Base-by-base conservation (phyloP, 345 rosid species). In the Acer saccharum region DNA sequence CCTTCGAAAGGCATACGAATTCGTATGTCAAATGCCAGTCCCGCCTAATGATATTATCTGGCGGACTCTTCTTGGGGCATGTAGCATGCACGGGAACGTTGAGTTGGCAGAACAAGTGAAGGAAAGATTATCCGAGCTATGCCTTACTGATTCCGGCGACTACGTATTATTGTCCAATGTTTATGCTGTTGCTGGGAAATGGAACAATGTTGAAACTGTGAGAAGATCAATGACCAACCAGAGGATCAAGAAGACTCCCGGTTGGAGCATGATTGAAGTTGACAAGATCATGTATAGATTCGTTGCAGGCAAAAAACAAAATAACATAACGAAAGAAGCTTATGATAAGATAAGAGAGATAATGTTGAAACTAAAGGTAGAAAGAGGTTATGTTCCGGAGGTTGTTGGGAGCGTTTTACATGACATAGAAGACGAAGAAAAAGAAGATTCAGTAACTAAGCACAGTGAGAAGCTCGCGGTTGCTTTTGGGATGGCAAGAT, bases 61-160 rank as follows among this genome's bases (percentile, higher is more conserved):
- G 91, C 83, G 87, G 68, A 87, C 91, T 11, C 89, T 88, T 83
- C 87, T 88, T 46, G 88, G 89, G 52, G 89, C 89, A 41, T 88
- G 89, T 64, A 82, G 87, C 64, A 78, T 84, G 41, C 89, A 88
- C 68, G 88, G 88, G 14, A 48, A 88, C 76, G 83, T 82, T 41
- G 76, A 86, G 72, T 69, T 88, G 78, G 91, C 88, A 0, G 85
- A 81, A 71, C 61, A 69, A 72, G 88, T 86, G 65, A 84, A 86
- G 60, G 78, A 79, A 27, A 81, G 67, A 43, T 74, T 88, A 73
- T 80, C 79, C 11, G 80, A 77, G 75, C 80, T 86, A 46, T 89
- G 86, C 43, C 81, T 88, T 0, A 65, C 76, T 62, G 76, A 88
- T 73, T 84, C 79, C 1, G 83, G 89, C 14, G 88, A 82, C 78